Evolutionary conservation across 805 yeast genomes (phyloP), one percentile per base, ranked within the genome.

Genomic region (Grigorovia transvaalensis): DNA sequence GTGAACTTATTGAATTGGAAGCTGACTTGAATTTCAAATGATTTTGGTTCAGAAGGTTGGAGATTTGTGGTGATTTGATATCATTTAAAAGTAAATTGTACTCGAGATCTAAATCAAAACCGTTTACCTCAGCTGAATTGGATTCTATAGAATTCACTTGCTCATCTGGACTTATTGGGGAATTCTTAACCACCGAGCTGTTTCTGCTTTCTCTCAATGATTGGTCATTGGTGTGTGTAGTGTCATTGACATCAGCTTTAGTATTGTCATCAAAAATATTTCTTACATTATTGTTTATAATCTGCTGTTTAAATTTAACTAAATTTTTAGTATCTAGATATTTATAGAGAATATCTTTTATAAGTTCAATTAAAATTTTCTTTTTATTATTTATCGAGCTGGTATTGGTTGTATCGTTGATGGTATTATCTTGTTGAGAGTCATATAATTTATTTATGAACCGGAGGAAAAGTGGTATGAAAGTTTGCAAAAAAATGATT

Each of bases 391-490:
- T 29, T 58, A 60, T 20, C 54, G 49, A 19, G 19, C 44, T 29
- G 17, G n/a, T 15, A 38, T 38, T 38, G 8, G n/a, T 38, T 12
- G n/a, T 38, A 38, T 38, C 15, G 42, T 38, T 38, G 8, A 38
- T 38, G 8, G 15, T 12, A 15, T 12, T 38, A n/a, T 38, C 17
- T n/a, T 38, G 8, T 38, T 8, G n/a, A 15, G 8, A 7, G 9
- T n/a, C n/a, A 38, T 38, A 38, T 15, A 40, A n/a, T 27, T 35
- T 45, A 30, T 71, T 69, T 35, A 70, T 53, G 4, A 67, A 57
- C 20, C 61, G 62, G 11, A 71, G 54, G 48, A 74, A 56, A 11
- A 62, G 50, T 4, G 70, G 70, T 30, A 68, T 60, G 45, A 70
- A 68, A 15, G 58, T 54, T 38, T 61, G 56, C 9, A 70, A 59